phyloP scores from a whole-genome alignment of 495 filamentous ascomycete species.

The Aspergillus cavernicola region DNA sequence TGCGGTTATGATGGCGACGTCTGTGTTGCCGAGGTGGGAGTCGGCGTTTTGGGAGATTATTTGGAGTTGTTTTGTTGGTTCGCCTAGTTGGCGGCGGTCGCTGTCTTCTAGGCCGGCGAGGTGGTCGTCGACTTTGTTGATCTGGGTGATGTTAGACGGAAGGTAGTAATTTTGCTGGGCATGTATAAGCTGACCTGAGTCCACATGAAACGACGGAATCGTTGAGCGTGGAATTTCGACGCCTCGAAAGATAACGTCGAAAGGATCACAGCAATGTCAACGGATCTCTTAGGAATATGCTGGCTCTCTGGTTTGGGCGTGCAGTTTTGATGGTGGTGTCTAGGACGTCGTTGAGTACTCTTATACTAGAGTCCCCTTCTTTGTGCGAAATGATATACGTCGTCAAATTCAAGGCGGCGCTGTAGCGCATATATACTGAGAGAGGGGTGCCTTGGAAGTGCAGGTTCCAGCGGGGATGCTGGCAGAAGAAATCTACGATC shows the following conservation, averaged over 20 bases:
- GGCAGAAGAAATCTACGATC: not conserved
- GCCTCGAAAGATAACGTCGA: conserved; percentile 2
- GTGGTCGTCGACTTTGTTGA: conserved; percentile 2
- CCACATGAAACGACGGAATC: not conserved
- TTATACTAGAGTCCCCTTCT: not conserved
- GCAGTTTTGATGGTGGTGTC: not conserved
- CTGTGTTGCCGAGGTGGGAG: not conserved
- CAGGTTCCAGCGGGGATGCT: not conserved
- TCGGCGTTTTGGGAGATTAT: not conserved
- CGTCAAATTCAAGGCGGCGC: not conserved
- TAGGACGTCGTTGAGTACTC: not conserved
- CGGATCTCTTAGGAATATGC: not conserved
- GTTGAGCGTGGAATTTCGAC: not conserved
- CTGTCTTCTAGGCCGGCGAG: not conserved
- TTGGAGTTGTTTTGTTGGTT: not conserved
- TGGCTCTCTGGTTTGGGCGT: not conserved
- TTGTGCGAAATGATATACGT: conserved; percentile 1
- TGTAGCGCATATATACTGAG: conserved; percentile 3
- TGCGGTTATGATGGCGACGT: not conserved
- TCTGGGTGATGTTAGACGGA: not conserved
- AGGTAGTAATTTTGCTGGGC: not conserved
- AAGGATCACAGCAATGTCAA: not conserved
- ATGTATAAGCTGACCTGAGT: not conserved
- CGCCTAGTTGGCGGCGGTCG: not conserved
- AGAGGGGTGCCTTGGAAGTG: not conserved